Evolutionary conservation across 2,329 filamentous ascomycete species (phyloP).

Genomic region (Hymenoscyphus fraxineus): DNA sequence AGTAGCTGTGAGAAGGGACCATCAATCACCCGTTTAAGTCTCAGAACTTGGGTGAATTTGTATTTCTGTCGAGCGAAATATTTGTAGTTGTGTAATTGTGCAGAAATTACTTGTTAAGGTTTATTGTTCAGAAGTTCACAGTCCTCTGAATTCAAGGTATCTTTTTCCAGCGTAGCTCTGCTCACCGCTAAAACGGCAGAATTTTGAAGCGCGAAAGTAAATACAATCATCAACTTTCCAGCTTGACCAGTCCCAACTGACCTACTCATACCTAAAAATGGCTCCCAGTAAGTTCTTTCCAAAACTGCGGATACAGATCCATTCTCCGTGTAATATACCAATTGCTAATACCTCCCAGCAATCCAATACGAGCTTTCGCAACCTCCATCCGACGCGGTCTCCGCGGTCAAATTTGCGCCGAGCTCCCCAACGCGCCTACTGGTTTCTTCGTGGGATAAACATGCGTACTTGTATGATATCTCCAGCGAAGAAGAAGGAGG

Average conservation of each 20-base stretch:
- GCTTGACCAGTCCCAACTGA: not conserved
- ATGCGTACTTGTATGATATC: constrained; percentile 85
- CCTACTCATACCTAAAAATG: constrained; percentile 29
- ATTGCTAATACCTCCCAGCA: constrained; percentile 38
- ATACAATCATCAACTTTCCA: not conserved
- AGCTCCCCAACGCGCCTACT: constrained; percentile 69
- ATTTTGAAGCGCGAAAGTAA: constrained; percentile 6
- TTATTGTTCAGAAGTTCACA: not conserved
- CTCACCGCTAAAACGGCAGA: constrained; percentile 4
- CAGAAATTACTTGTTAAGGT: not conserved
- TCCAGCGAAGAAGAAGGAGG: constrained; percentile 49
- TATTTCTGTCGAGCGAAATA: not conserved
- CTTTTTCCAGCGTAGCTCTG: not conserved
- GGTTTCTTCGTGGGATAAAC: constrained; percentile 93
- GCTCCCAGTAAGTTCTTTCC: constrained; percentile 39
- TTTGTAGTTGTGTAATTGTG: not conserved
- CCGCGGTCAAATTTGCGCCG: constrained; percentile 80
- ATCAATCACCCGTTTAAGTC: no score
- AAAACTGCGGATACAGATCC: not conserved
- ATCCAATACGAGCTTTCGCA: constrained; percentile 79
- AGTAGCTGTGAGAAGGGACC: not conserved
- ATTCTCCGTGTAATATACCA: constrained; percentile 10
- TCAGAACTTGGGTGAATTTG: not conserved
- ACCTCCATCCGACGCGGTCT: constrained; percentile 83
- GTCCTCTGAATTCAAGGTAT: not conserved